Base-by-base conservation (phyloP, 176 grass and related monocot genomes). In the Oryza australiensis region DNA sequence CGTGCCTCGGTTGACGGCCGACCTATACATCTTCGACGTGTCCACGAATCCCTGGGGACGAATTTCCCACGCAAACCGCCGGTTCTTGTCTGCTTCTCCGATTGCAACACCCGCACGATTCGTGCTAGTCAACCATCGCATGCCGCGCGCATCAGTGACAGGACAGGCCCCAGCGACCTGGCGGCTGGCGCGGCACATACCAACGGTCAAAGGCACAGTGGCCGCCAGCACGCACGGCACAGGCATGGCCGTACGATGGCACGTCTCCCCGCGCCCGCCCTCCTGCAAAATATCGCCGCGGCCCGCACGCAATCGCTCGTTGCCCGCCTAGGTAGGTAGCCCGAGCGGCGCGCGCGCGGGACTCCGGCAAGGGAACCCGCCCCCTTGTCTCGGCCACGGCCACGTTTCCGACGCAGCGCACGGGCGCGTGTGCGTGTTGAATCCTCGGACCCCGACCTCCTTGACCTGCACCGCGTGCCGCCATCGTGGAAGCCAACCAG, bases 351-450 rank as follows among this genome's bases (percentile, higher is more conserved):
- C 49, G 49, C 1, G 77, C 72, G 75, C 85, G 78, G 74, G 88
- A 83, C 78, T 80, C 82, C 68, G 76, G 75, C 88, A 81, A 70
- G 92, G 83, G 83, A 78, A 94, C 86, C 86, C 9, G 89, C 77
- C 60, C 60, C 37, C 89, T 26, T 94, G 89, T 93, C 88, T 84
- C 83, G 62, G 68, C 75, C 78, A 68, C 51, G 82, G 83, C 85
- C 49, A 66, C 89, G 86, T 79, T 86, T 72, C 78, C 82, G 64
- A 55, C 72, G 76, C 80, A 43, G 80, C 40, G 62, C 46, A 8
- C 18, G 48, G 16, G 16, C 48, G 5, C 45, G 45, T 0, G 45
- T 16, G 45, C 45, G 45, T 16, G 65, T 8, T 9, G 34, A 18
- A 30, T 72, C 62, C 65, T 64, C 42, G 0, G 22, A 5, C 51